Percentiles rank a stretch among this genome's conserved stretches.
These are phyloP conservation scores for Breynia disticha DNA, from an alignment of 441 rosid genomes.

Conservation along the genomic window DNA sequence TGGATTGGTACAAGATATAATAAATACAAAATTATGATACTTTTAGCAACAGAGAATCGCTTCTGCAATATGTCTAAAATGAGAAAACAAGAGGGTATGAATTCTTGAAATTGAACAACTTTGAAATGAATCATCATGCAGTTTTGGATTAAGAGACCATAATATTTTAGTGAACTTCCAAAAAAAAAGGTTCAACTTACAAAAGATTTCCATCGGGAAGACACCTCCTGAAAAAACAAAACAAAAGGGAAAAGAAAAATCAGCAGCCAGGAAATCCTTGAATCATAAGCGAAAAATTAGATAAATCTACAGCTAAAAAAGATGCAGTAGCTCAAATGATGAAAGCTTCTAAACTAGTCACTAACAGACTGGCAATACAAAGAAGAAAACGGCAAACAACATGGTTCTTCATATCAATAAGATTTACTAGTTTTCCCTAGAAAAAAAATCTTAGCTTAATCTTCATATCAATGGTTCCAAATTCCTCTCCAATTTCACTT, in stretches of 20 bases:
- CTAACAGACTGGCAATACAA: too few species aligned
- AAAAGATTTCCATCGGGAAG: constrained; percentile 80
- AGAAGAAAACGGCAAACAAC: too few species aligned
- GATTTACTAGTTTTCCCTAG: too few species aligned
- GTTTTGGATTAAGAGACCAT: neutral
- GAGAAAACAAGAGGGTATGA: neutral
- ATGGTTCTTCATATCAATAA: too few species aligned
- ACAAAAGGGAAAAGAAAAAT: neutral
- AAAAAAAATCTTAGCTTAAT: too few species aligned
- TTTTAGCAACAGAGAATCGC: neutral
- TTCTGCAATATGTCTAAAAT: neutral
- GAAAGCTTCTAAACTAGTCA: neutral
- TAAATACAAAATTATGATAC: neutral
- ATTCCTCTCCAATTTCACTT: too few species aligned
- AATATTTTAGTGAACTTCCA: neutral
- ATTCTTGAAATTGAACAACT: neutral
- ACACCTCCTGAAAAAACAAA: constrained; percentile 46
- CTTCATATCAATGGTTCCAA: too few species aligned
- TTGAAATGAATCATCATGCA: neutral
- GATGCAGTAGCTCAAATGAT: neutral
- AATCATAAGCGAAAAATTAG: neutral
- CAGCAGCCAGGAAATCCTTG: neutral
- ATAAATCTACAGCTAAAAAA: neutral
- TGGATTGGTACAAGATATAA: neutral
- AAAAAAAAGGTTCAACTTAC: constrained; percentile 39